Evolutionary conservation across 2,329 filamentous ascomycete genomes (phyloP), one percentile per base, ranked within the genome.

Genomic region (Claviceps maximensis): DNA sequence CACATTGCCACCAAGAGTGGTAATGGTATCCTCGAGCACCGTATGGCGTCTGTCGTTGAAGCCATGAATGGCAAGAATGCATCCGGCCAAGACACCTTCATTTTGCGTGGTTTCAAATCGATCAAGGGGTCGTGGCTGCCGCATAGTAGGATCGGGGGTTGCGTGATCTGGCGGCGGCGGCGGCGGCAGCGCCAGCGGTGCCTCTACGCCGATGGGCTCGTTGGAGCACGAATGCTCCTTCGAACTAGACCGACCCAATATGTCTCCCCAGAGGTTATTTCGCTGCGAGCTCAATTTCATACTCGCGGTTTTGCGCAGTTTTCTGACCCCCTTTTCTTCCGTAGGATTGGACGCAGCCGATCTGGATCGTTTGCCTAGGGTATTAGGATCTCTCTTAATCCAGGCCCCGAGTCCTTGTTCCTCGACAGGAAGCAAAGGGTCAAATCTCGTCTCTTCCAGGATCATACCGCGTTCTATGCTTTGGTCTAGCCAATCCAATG

Each of bases 251-350:
- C 53, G 59, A 10, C 82, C 82, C 25, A 93, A 78, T 55, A 98
- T 94, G 61, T 94, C 88, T 5, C 85, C 85, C 91, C 91, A 97
- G n/a, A 97, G 77, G 29, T 81, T 83, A 60, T 90, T 83, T 59
- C 83, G 85, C 62, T 96, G 89, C 49, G 77, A 86, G 54, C 78
- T 83, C 33, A 97, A 72, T 65, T 89, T 91, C 63, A 85, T 83
- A 67, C 90, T 96, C 23, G 90, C 87, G 6, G 87, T 89, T 61
- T 90, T 86, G 59, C 93, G 82, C 58, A 98, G 70, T 70, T 96
- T 97, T 58, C 89, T 80, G 57, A 81, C 80, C 4, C 85, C 82
- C 9, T 25, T 53, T 9, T 78, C 76, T 42, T 82, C 78, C 3
- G 65, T 62, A 13, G 67, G 66, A 3, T 68, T 69, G 0, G 68